Conservation (phyloP, 495 filamentous ascomycete genomes). For the Penicillium ucsense region DNA sequence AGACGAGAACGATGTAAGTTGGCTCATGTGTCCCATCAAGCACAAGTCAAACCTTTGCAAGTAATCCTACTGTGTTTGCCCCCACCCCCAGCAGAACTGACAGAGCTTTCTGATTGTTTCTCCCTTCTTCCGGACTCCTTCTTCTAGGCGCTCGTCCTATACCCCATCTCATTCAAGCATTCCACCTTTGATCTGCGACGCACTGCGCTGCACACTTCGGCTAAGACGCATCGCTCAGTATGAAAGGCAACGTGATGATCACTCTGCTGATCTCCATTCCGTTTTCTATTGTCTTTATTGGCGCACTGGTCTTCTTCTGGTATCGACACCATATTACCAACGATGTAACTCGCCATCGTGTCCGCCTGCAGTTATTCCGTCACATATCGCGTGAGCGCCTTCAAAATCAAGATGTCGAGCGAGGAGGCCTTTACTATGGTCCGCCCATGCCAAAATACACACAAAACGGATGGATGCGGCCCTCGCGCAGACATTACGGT, state of each 20-base stretch:
- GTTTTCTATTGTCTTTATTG: slow-evolving; percentile 1
- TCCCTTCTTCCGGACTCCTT: no score
- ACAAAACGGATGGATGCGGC: neutral
- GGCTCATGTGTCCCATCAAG: no score
- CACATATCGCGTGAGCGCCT: neutral
- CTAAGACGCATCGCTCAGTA: neutral
- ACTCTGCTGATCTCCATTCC: slow-evolving; percentile 4
- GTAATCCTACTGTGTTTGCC: no score
- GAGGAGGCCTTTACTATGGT: neutral
- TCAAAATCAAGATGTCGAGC: neutral
- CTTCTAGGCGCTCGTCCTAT: no score
- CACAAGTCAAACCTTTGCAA: no score
- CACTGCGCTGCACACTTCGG: neutral
- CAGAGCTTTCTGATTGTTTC: no score
- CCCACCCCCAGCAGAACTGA: no score
- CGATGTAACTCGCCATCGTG: neutral
- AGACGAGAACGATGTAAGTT: no score
- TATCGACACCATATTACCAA: neutral
- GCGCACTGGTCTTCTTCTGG: slow-evolving; percentile 2
- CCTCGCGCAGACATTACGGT: neutral
- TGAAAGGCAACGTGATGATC: slow-evolving; percentile 9
- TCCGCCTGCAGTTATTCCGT: neutral
- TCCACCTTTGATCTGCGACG: no score
- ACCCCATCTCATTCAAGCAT: no score
- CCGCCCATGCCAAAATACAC: neutral